Percentiles rank a stretch among this genome's conserved stretches.
Conservation (phyloP, 768 basidiomycete genomes). For the Tulasnella sp. region DNA sequence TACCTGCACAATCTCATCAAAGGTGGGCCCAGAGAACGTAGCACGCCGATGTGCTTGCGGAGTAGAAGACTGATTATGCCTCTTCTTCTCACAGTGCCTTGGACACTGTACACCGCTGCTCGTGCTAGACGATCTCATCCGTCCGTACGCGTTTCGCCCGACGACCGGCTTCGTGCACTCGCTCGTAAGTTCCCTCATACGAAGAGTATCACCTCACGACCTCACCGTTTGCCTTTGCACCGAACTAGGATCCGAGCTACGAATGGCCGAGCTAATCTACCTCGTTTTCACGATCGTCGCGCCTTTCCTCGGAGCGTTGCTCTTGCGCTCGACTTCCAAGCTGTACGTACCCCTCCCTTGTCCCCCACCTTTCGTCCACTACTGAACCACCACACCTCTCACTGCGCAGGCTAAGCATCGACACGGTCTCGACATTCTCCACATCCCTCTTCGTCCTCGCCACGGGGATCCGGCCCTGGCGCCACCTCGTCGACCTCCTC, state of each 20-base stretch:
- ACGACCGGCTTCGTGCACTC: background rate
- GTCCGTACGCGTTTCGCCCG: background rate
- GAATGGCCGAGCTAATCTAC: constrained; percentile 45
- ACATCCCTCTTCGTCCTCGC: constrained; percentile 66
- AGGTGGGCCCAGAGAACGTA: too few relatives aligned
- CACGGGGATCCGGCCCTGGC: constrained; percentile 69
- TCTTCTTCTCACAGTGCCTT: constrained; percentile 40
- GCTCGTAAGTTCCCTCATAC: background rate
- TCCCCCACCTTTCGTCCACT: background rate
- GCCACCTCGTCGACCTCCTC: constrained; percentile 56
- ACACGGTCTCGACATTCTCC: constrained; percentile 64
- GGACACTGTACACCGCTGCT: constrained; percentile 49
- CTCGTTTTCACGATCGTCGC: constrained; percentile 49
- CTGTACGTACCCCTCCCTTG: constrained; percentile 35
- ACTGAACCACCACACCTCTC: background rate
- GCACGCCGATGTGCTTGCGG: too few relatives aligned
- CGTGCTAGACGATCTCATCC: constrained; percentile 33
- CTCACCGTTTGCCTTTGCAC: constrained; percentile 9
- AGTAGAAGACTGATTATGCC: background rate
- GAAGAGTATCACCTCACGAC: constrained; percentile 13
- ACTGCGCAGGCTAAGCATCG: constrained; percentile 1
- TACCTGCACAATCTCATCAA: constrained; percentile 78
- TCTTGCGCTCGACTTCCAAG: constrained; percentile 49
- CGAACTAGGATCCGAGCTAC: constrained; percentile 51
- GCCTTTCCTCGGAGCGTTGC: constrained; percentile 54